Evolutionary conservation across 2,329 filamentous ascomycete species (phyloP).

Genomic region (Colletotrichum australisinense): DNA sequence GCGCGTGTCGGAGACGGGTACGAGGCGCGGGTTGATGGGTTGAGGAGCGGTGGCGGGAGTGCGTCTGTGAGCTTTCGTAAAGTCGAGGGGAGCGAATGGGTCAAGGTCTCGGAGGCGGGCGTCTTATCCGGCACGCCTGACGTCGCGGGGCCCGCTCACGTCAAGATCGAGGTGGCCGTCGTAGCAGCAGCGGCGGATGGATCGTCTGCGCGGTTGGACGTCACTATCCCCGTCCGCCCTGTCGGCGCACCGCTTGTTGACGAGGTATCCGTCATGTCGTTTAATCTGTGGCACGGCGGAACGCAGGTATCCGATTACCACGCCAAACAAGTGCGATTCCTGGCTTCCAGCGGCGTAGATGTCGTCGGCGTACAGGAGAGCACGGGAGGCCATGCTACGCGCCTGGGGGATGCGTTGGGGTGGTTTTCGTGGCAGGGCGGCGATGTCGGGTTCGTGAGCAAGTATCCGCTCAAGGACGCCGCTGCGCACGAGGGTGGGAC

Average conservation of each 20-base stretch:
- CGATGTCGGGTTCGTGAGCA: conserved; percentile 47
- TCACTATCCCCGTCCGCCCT: conserved; percentile 47
- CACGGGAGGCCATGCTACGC: conserved; percentile 42
- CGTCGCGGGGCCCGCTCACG: conserved; percentile 31
- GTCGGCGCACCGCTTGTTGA: conserved; percentile 44
- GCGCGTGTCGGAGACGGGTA: conserved; percentile 48
- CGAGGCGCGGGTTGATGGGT: conserved; percentile 44
- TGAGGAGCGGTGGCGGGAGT: conserved; percentile 44
- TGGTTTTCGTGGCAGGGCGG: conserved; percentile 50
- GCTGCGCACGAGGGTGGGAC: conserved; percentile 39
- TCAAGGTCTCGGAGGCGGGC: conserved; percentile 46
- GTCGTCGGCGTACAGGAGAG: conserved; percentile 53
- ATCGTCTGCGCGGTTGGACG: conserved; percentile 40
- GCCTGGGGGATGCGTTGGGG: conserved; percentile 51
- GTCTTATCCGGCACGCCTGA: conserved; percentile 49
- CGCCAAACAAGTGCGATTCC: conserved; percentile 51
- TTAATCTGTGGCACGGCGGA: conserved; percentile 55
- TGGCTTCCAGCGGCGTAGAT: conserved; percentile 46
- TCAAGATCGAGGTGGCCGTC: conserved; percentile 43
- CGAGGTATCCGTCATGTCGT: conserved; percentile 48
- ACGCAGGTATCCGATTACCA: conserved; percentile 49
- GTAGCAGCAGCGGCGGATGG: conserved; percentile 35
- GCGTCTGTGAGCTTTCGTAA: conserved; percentile 43
- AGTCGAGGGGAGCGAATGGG: conserved; percentile 44
- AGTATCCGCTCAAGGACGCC: conserved; percentile 51